Percentiles rank a stretch among this genome's conserved stretches.
Conservation (phyloP, 345 rosid species). For the Corchorus capsularis region DNA sequence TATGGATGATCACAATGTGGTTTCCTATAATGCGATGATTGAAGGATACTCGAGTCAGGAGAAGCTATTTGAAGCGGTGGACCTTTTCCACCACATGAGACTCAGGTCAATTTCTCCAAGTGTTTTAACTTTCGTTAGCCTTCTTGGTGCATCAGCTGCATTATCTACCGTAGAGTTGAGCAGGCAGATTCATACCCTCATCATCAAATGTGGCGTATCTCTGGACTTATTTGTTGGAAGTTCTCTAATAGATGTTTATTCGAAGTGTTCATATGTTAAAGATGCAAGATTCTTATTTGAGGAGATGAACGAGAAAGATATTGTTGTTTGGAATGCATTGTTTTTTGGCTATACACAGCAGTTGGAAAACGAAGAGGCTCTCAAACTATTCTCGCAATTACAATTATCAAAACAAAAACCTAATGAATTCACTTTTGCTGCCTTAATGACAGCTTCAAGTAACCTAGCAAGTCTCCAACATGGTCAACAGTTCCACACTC, state of each 20-base stretch:
- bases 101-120: slow-evolving; percentile 46
- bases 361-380: slow-evolving; percentile 61
- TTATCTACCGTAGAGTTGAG: slow-evolving; percentile 48
- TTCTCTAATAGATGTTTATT: slow-evolving; percentile 67
- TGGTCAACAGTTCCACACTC: slow-evolving; percentile 69
- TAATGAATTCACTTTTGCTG: slow-evolving; percentile 62
- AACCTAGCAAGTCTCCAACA: slow-evolving; percentile 62
- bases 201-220: slow-evolving; percentile 55
- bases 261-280: slow-evolving; percentile 48
- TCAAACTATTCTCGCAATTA: slow-evolving; percentile 51
- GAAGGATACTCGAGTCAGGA: slow-evolving; percentile 75
- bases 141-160: slow-evolving; percentile 63
- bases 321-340: slow-evolving; percentile 83
- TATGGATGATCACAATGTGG: slow-evolving; percentile 43
- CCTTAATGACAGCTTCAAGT: slow-evolving; percentile 62
- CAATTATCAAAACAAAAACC: slow-evolving; percentile 52
- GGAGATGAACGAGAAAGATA: slow-evolving; percentile 64
- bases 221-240: slow-evolving; percentile 55
- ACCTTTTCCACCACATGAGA: slow-evolving; percentile 64
- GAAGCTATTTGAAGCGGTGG: slow-evolving; percentile 51
- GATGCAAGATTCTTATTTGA: slow-evolving; percentile 70
- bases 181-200: slow-evolving; percentile 69
- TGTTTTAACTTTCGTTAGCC: slow-evolving; percentile 73
- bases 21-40: slow-evolving; percentile 71
- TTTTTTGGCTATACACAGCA: slow-evolving; percentile 64